These are phyloP conservation scores for Blastobotrys buckinghamii DNA, from an alignment of 1,139 yeast species.

Conservation along the genomic window DNA sequence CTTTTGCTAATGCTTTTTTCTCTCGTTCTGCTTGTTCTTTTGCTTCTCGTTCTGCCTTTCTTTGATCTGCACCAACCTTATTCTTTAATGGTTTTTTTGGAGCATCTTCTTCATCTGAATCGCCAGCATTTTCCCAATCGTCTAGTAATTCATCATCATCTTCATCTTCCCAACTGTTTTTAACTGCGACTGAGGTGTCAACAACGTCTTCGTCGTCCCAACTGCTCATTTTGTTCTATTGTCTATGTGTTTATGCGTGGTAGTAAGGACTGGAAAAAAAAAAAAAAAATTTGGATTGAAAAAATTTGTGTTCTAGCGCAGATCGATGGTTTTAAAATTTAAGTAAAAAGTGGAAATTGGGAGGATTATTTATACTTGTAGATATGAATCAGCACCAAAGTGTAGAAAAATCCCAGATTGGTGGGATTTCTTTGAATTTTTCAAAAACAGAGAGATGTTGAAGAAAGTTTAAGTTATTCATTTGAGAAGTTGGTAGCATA, in stretches of 20 bases:
- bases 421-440: too few species aligned
- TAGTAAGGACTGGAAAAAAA: too few species aligned
- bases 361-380: too few species aligned
- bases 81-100: conserved; percentile 35
- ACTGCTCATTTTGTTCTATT: neutral
- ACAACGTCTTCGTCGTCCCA: conserved; percentile 69
- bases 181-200: conserved; percentile 67
- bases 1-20: conserved; percentile 31
- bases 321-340: neutral
- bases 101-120: conserved; percentile 33
- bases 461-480: too few species aligned
- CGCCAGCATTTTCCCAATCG: conserved; percentile 71
- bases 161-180: conserved; percentile 82
- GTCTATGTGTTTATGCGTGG: too few species aligned
- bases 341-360: too few species aligned
- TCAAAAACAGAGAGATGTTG: too few species aligned
- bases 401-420: too few species aligned
- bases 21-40: conserved; percentile 36
- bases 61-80: conserved; percentile 32
- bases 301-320: too few species aligned
- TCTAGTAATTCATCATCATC: conserved; percentile 69
- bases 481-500: too few species aligned
- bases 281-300: too few species aligned
- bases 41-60: conserved; percentile 35
- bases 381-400: too few species aligned